phyloP scores from a whole-genome alignment of 1,139 yeast species.

The Diutina pseudorugosa region DNA sequence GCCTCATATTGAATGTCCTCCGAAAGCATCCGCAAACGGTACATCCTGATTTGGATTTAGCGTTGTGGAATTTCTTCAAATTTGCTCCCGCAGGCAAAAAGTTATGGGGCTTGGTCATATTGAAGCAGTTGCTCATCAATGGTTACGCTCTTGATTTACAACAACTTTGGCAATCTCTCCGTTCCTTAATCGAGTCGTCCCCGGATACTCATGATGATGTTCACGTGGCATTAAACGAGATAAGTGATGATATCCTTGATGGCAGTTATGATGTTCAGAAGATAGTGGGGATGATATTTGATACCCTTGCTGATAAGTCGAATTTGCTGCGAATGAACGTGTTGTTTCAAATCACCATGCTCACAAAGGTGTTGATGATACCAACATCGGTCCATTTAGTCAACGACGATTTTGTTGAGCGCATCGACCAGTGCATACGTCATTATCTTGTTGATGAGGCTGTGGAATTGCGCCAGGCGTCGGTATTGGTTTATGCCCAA shows the following conservation, averaged over 20 bases:
- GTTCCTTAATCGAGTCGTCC: constrained; percentile 9
- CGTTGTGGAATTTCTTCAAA: constrained; percentile 19
- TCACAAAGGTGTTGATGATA: background rate
- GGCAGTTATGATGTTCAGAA: constrained; percentile 9
- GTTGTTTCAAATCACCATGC: constrained; percentile 13
- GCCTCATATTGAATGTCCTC: background rate
- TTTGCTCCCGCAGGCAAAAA: constrained; percentile 7
- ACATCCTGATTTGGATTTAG: constrained; percentile 11
- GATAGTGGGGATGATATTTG: background rate
- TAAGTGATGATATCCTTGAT: constrained; percentile 17
- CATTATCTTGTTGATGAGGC: background rate
- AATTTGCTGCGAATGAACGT: constrained; percentile 15
- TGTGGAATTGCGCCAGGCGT: background rate
- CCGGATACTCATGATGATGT: constrained; percentile 12
- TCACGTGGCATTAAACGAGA: constrained; percentile 17
- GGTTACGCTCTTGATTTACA: constrained; percentile 12
- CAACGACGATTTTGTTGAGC: constrained; percentile 24
- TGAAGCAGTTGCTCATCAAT: constrained; percentile 25
- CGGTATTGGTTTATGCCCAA: constrained; percentile 6
- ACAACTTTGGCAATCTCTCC: constrained; percentile 15
- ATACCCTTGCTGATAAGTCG: background rate
- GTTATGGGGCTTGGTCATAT: constrained; percentile 20
- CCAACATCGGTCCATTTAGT: background rate
- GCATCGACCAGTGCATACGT: constrained; percentile 14
- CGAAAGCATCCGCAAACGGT: background rate